Evolutionary conservation across 306 rosid species (phyloP).

Genomic region (Morella rubra): DNA sequence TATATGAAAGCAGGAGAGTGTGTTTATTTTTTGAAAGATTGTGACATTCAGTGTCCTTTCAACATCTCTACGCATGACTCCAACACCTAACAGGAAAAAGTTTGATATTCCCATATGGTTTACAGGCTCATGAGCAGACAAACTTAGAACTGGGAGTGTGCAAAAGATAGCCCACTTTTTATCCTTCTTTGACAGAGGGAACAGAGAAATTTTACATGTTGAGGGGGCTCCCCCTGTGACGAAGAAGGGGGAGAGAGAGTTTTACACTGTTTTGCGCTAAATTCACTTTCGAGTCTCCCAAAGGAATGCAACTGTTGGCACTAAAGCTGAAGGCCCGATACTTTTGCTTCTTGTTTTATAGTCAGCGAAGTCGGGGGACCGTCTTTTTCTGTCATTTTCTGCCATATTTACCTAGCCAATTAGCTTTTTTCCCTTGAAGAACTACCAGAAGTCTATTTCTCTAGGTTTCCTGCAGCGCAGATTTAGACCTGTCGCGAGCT

Average conservation of each 20-base stretch:
- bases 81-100: slow-evolving; percentile 41
- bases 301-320: slow-evolving; percentile 57
- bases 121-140: slow-evolving; percentile 61
- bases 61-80: slow-evolving; percentile 54
- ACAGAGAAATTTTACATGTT: slow-evolving; percentile 49
- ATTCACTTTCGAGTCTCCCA: slow-evolving; percentile 63
- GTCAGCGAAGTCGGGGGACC: slow-evolving; percentile 59
- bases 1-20: slow-evolving; percentile 18
- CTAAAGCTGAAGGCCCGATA: slow-evolving; percentile 61
- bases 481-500: slow-evolving; percentile 42
- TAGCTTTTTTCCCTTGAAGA: slow-evolving; percentile 51
- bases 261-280: slow-evolving; percentile 41
- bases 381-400: slow-evolving; percentile 51
- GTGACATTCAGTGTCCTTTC: slow-evolving; percentile 59
- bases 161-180: slow-evolving; percentile 70
- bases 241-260: slow-evolving; percentile 27
- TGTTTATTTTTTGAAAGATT: slow-evolving; percentile 33
- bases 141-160: slow-evolving; percentile 80
- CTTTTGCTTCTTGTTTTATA: slow-evolving; percentile 49
- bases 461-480: slow-evolving; percentile 51
- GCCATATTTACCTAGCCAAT: slow-evolving; percentile 47
- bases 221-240: slow-evolving; percentile 41
- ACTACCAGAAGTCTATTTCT: slow-evolving; percentile 56
- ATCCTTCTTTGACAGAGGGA: slow-evolving; percentile 47
- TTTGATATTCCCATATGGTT: slow-evolving; percentile 39